A percentile compares a stretch with the other conserved stretches of the same genome.
These are phyloP conservation scores for Sporobolomyces pararoseus DNA, from an alignment of 768 basidiomycete genomes.

Conservation along the genomic window DNA sequence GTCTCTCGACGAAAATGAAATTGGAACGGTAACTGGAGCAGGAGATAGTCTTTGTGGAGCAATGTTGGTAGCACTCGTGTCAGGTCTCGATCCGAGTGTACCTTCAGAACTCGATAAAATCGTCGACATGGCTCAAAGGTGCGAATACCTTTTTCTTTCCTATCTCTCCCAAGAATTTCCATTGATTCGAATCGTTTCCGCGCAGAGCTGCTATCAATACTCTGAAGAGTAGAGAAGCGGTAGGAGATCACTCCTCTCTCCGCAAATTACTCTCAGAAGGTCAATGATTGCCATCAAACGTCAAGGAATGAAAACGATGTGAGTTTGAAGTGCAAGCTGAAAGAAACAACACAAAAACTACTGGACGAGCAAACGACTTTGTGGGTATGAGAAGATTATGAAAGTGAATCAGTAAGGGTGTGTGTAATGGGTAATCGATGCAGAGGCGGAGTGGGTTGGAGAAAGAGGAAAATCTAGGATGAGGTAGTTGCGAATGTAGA, in stretches of 20 bases:
- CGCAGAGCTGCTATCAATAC: slow-evolving; percentile 28
- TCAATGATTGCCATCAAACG: too few species aligned
- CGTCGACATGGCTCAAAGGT: slow-evolving; percentile 60
- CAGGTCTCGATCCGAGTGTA: not conserved
- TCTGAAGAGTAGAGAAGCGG: slow-evolving; percentile 28
- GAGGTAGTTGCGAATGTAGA: slow-evolving; percentile 4
- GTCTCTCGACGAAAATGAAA: slow-evolving; percentile 49
- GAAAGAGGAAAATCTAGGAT: slow-evolving; percentile 1
- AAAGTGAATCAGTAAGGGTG: too few species aligned
- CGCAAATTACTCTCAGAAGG: not conserved
- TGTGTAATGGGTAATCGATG: too few species aligned
- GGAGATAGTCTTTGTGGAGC: slow-evolving; percentile 87
- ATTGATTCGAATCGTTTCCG: not conserved
- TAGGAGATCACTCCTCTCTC: slow-evolving; percentile 25
- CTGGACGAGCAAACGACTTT: too few species aligned
- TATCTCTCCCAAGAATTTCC: not conserved
- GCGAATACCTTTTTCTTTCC: not conserved
- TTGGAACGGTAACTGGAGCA: slow-evolving; percentile 79
- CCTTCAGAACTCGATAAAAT: slow-evolving; percentile 51
- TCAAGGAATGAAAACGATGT: too few species aligned
- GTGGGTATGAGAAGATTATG: too few species aligned
- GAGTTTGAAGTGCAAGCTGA: too few species aligned
- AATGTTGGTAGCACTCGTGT: slow-evolving; percentile 57
- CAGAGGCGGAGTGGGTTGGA: not conserved
- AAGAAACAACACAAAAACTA: too few species aligned